Evolutionary conservation across 371 early-diverging fungal species (phyloP).

Genomic region (Apophysomyces trapeziformis): DNA sequence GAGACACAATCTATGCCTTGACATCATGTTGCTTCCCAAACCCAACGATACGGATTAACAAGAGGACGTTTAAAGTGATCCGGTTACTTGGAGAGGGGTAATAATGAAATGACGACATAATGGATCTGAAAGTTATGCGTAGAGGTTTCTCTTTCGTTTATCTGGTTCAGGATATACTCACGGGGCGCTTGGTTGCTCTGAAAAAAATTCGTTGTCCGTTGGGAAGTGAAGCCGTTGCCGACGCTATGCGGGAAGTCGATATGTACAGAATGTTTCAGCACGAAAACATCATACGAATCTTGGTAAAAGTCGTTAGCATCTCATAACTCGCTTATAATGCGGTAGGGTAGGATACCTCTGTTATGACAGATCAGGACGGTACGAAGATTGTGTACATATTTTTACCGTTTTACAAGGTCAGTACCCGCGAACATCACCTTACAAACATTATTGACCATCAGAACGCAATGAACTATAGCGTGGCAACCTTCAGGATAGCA

Average conservation of each 20-base stretch:
- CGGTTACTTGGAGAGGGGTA: conserved; percentile 69
- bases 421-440: conserved; percentile 1
- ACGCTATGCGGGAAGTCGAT: conserved; percentile 72
- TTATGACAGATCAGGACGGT: conserved; percentile 58
- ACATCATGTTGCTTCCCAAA: conserved; percentile 64
- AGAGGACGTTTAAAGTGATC: conserved; percentile 58
- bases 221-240: conserved; percentile 58
- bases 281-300: conserved; percentile 66
- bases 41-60: conserved; percentile 60
- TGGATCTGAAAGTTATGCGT: conserved; percentile 1
- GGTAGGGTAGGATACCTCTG: conserved; percentile 52
- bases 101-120: not conserved
- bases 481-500: conserved; percentile 65
- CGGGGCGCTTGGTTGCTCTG: conserved; percentile 58
- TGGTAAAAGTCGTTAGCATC: conserved; percentile 40
- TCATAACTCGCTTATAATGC: not conserved
- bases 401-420: conserved; percentile 64
- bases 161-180: conserved; percentile 60
- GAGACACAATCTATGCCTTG: conserved; percentile 54
- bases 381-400: conserved; percentile 67
- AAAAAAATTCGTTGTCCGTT: conserved; percentile 72
- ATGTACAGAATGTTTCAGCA: conserved; percentile 70
- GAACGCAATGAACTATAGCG: conserved; percentile 24
- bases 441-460: not conserved
- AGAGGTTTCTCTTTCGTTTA: conserved; percentile 79